Evolutionary conservation across 352 stramenopile genomes (phyloP), one percentile per base, ranked within the genome.

Genomic region (Globisporangium canariense): DNA sequence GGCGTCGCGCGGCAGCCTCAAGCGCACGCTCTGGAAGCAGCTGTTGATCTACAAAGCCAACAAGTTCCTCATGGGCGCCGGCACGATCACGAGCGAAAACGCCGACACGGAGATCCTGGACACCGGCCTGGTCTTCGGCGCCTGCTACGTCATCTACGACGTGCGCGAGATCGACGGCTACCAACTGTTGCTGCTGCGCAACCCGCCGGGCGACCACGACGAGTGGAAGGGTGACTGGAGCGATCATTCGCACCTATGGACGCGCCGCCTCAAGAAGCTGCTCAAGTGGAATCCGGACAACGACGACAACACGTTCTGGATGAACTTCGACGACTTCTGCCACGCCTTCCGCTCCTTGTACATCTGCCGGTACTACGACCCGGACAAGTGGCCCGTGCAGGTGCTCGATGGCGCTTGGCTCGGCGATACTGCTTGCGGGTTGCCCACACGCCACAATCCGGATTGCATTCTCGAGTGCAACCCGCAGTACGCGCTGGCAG

Each of bases 221-320:
- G 88, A 97, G 71, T 98, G 94, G 94, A 90, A 89, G 64, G 93
- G 93, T 22, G 92, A 98, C 71, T 98, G 94, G 94, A 95, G 89
- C 66, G 90, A 98, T 77, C 70, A 73, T 59, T 98, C 90, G 25
- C 74, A 79, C 47, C 81, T 97, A 34, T 98, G 94, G 94, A 98
- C 84, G 65, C 89, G 88, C 7, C 78, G 90, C 2, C 78, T 97
- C 13, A 93, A 93, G 65, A 86, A 89, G 56, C 85, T 90, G 50
- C 73, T 98, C 18, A 64, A 70, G 4, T 78, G 81, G 66, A 74
- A 60, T 2, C 71, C 83, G 11, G 77, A 96, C 54, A 78, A 71
- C 36, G 81, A 90, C 52, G 89, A 97, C 70, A 97, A 97, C 66
- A 96, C 89, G 47, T 98, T 98, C 71, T 98, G 88, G 89, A 98